Base-by-base conservation (phyloP, 495 filamentous ascomycete species). In the Geoglossum glabrum region DNA sequence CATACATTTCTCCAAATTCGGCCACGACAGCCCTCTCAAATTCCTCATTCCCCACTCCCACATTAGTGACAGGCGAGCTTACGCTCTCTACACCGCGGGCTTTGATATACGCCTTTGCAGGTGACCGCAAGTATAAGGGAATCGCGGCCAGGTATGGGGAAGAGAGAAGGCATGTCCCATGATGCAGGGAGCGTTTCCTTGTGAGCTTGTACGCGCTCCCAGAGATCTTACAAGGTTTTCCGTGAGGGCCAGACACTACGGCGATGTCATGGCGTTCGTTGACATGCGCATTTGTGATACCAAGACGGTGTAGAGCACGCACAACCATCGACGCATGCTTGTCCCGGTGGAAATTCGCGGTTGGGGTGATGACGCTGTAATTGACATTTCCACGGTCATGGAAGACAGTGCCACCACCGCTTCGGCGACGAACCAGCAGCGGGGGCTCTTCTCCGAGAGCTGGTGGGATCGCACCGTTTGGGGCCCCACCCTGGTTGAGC, bases 231-330 rank as follows among this genome's bases (percentile, higher is more conserved):
- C 80, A 80, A 3, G 81, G 73, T 25, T 67, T 65, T 28, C 67
- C 56, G 19, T 66, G 62, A 19, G 33, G n/a, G n/a, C 68, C 72
- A 58, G 71, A 70, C 58, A 83, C 79, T 19, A 94, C 69, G 23
- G 96, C 89, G 62, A 98, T 95, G 64, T 98, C 92, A 65, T 97
- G 92, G 56, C 92, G 75, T 66, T 85, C 80, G 65, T 97, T 96
- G 60, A 97, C 92, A 54, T 75, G 71, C 5, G 77, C 77, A 23
- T 68, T 63, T 0, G 62, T 60, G 0, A 76, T 68, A 1, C 72
- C 77, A 59, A 77, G 76, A 67, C 59, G 73, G 68, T 76, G 71
- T 51, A 98, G 72, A 11, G 87, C 90, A 21, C 80, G 79, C 46
- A 85, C 85, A 2, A 98, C 82, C 86, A 96, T 93, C 64, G 85